Base-by-base conservation (phyloP, 2,329 filamentous ascomycete genomes). In the Phyllosticta paracitricarpa region DNA sequence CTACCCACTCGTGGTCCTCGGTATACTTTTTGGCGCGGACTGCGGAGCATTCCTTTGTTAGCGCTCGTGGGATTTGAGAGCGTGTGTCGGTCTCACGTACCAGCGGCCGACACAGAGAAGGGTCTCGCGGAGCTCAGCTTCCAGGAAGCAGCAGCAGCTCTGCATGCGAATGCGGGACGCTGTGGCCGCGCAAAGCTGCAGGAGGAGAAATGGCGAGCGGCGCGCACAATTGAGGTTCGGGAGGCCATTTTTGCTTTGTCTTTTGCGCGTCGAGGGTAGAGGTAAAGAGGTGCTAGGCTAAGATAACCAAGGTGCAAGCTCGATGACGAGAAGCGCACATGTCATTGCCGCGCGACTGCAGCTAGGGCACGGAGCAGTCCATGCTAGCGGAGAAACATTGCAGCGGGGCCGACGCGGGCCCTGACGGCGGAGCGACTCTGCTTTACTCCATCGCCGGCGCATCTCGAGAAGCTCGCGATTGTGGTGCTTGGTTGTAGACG, bases 1-100 rank as follows among this genome's bases (percentile, higher is more conserved):
- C 91, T 74, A 99, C 86, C 94, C 94, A 99, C 81, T 99, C 94
- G 81, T 99, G 94, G 73, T 97, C 93, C 75, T 92, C 88, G 66
- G 94, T 97, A 82, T 96, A 99, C 75, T 87, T 89, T 79, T 94
- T 93, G 68, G 83, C 79, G 61, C 81, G 78, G 70, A 77, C 86
- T 89, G 65, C 48, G 10, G 2, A 14, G 52, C 28, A 33, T 57
- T 54, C 28, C 48, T 28, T 55, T 51, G 40, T 54, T 4, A 51
- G 58, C 54, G 12, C 7, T 8, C 24, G 28, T 53, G 4, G 55
- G 19, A 19, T 4, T 22, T 22, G 17, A 9, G 17, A 8, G 19
- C n/a, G 17, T 8, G 10, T 3, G 35, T 58, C 55, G 56, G 56
- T 26, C 40, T 67, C 63, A 61, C 62, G 48, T 55, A 75, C 73